Evolutionary conservation across 2,329 filamentous ascomycete species (phyloP), one percentile per base, ranked within the genome.

Genomic region (Geoglossum cookeanum): DNA sequence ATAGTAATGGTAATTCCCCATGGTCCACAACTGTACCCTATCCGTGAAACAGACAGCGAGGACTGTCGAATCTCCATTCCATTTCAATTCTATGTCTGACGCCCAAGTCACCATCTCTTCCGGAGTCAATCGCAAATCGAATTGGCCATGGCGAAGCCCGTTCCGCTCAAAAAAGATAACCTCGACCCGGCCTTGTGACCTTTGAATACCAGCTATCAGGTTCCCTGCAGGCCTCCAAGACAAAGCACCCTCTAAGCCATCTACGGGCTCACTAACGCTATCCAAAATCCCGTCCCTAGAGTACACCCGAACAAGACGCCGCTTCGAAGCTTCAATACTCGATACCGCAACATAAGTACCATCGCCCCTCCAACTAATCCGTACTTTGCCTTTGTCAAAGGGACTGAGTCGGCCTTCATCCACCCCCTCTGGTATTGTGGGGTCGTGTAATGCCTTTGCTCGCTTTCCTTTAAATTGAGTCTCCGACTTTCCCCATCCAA

Each of bases 401-500:
- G 75, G 65, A 65, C 87, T 94, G 15, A 90, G 71, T 6, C 80
- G 72, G 45, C 92, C 92, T 66, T 90, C 80, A 65, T 97, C 92
- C 17, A 96, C 79, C 66, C 84, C 87, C 68, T 97, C 90, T 0
- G 92, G 92, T 62, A 98, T 87, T 8, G 92, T 98, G 15, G 92
- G 92, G 68, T 98, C 92, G 57, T 87, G 80, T 61, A 97, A 74
- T 22, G 89, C 89, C 71, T 81, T 83, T 58, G 90, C 91, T 60
- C 90, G 81, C 65, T 87, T 88, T 55, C 92, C 92, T 66, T 96
- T 87, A 68, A 98, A 98, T 68, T 98, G 92, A 0, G 92, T 98
- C 71, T 98, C 92, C 67, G 86, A 88, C 74, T 97, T 97, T 59
- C 92, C 92, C 92, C 92, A 98, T 55, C 92, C 92, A 27, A 98